Conservation (phyloP, 2,329 filamentous ascomycete genomes). For the Graphilbum ipis-grandicollis region DNA sequence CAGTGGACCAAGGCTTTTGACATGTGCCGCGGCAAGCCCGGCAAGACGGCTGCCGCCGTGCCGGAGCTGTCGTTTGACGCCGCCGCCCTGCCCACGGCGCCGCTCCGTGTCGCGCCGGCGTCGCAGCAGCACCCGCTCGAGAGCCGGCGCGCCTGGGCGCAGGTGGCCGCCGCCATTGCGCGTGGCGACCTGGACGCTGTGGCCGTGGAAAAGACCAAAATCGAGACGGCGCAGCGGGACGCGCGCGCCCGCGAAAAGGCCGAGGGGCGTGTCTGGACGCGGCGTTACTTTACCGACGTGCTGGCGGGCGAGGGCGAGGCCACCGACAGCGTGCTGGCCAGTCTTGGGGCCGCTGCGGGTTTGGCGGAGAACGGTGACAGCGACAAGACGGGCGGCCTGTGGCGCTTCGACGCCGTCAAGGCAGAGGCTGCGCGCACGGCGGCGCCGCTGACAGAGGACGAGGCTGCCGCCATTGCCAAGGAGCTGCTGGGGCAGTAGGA, state of each 20-base stretch:
- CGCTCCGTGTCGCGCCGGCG: constrained; percentile 53
- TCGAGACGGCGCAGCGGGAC: constrained; percentile 75
- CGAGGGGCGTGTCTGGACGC: constrained; percentile 64
- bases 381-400: constrained; percentile 43
- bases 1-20: constrained; percentile 79
- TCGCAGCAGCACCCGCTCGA: constrained; percentile 76
- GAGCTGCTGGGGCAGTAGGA: constrained; percentile 17
- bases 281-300: constrained; percentile 58
- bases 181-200: constrained; percentile 73
- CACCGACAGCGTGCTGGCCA: constrained; percentile 24
- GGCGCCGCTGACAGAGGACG: constrained; percentile 17
- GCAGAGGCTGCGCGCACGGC: constrained; percentile 22
- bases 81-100: constrained; percentile 37
- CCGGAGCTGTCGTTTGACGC: constrained; percentile 46
- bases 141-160: constrained; percentile 72
- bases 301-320: constrained; percentile 17
- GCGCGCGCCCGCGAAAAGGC: constrained; percentile 53
- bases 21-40: constrained; percentile 49
- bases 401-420: constrained; percentile 33
- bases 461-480: constrained; percentile 15
- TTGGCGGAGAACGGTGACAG: constrained; percentile 33
- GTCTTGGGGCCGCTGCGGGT: constrained; percentile 27
- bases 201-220: constrained; percentile 64
- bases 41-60: constrained; percentile 20
- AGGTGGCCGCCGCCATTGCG: constrained; percentile 66